Evolutionary conservation across 2,329 filamentous ascomycete species (phyloP), one percentile per base, ranked within the genome.

Genomic region (Fusarium duplospermum): DNA sequence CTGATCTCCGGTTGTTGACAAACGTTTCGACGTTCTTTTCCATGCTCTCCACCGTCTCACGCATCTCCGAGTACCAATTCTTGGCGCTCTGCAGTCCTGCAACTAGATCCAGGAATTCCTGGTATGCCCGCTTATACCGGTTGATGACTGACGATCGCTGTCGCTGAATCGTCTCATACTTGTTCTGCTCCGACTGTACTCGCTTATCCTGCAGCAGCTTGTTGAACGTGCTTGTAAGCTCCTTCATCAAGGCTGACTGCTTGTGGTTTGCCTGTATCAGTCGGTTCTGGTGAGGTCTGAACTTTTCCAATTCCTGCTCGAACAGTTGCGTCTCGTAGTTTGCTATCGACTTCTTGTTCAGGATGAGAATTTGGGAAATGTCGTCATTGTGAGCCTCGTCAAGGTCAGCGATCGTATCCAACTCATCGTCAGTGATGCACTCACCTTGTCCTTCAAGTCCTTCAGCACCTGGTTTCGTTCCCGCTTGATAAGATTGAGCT

Each of bases 21-120:
- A 99, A 99, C 0, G 93, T 93, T 75, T 98, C 96, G 2, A 99
- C 96, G 78, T 99, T 99, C 88, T 98, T 96, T 78, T 95, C 91
- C 45, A 98, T 86, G 80, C 94, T 98, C 75, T 96, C 93, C 0
- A 97, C 94, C 1, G 95, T 98, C 73, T 98, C 95, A 77, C 93
- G 93, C 95, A 98, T 99, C 81, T 98, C 96, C 4, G 90, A 89
- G 81, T 99, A 99, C 89, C 98, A 99, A 63, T 92, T 92, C 83
- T 96, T 95, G 8, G 97, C 96, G 75, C 95, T 92, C 78, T 93
- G 90, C 6, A 99, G 87, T 2, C 96, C 96, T 10, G 95, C 93
- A 73, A 94, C 91, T 14, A 99, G 89, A 77, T 98, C 96, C 69
- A 97, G 89, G 81, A 98, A 98, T 72, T 96, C 94, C 81, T 98